Evolutionary conservation across 73 alveolate genomes (phyloP), one percentile per base, ranked within the genome.

Genomic region (Paramecium sonneborni): DNA sequence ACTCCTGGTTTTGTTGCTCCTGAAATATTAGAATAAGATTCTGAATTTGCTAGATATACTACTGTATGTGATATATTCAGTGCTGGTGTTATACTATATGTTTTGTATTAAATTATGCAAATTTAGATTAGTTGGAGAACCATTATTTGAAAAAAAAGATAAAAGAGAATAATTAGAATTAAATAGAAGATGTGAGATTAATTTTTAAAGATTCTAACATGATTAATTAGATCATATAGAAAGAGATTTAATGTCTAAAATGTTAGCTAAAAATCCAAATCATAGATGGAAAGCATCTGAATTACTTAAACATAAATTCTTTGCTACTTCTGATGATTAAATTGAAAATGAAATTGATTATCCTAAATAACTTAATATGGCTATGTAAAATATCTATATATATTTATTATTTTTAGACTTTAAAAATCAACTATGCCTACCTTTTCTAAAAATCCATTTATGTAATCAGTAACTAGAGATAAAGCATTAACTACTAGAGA

Each of bases 1-100:
- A 88, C 94, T 9, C 94, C 94, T 11, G 94, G 94, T 11, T 88
- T 88, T 88, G 94, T 88, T 0, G 94, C 94, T 26, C 94, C 94
- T 5, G 94, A 88, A 48, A 88, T 88, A 3, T 72, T 88, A 24
- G 89, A 56, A 21, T 39, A 39, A 14, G 94, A 88, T 20, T 88
- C 94, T 30, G 94, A 88, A 23, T 69, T 56, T 23, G 91, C 85
- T 41, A 37, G 57, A 28, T 88, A 88, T 48, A 39, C 57, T 70
- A 76, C 52, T 18, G 39, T 57, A 30, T 88, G 94, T 69, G 94
- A 88, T 46, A 52, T 88, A 0, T 88, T 88, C 76, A 57, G 88
- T 68, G 79, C 76, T 14, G 94, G 94, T 37, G 94, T 88, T 21
- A 70, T 88, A 1, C 55, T 88, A 30, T 82, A 70, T 21, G 74